Base-by-base conservation (phyloP, 345 rosid genomes). In the Zanthoxylum bungeanum region DNA sequence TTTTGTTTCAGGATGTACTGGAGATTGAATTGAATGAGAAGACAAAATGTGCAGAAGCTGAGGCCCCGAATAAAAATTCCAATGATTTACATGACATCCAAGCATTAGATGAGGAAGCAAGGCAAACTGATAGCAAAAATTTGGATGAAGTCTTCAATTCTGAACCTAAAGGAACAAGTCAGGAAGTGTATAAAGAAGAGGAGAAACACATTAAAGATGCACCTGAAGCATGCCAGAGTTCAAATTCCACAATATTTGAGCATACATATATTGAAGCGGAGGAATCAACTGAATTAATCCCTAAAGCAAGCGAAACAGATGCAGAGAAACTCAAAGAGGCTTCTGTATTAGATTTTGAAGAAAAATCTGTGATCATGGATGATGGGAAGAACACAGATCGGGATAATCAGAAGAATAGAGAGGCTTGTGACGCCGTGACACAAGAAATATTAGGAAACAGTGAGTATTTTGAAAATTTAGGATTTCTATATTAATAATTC, bases 1-100 rank as follows among this genome's bases (percentile, higher is more conserved):
- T 21, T 31, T 64, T 60, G 22, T 60, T 60, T 62, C 75, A 80
- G 83, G 34, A 67, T 70, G 28, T 33, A n/a, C n/a, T n/a, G n/a
- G n/a, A n/a, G 28, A 66, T 14, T 24, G 62, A 60, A 44, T 28
- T 33, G 31, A 52, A 63, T 65, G 62, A 59, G 74, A 60, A 39
- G 36, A n/a, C 1, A 47, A 60, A 62, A 62, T 17, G 22, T 61
- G 44, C 44, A 30, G 65, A 55, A 66, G 22, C 51, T 59, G 61
- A 60, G 52, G 42, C 59, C 39, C 50, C 24, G 27, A 28, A 61
- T 27, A 46, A 60, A 50, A 28, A 53, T 17, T 21, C 25, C 8
- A 36, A 52, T 73, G 78, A 69, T 12, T 17, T 50, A 9, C 62
- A 70, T 3, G 24, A 6, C 3, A 42, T 9, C 28, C 53, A 37